phyloP scores from a whole-genome alignment of 176 grass and related monocot species.

The Ensete ventricosum region DNA sequence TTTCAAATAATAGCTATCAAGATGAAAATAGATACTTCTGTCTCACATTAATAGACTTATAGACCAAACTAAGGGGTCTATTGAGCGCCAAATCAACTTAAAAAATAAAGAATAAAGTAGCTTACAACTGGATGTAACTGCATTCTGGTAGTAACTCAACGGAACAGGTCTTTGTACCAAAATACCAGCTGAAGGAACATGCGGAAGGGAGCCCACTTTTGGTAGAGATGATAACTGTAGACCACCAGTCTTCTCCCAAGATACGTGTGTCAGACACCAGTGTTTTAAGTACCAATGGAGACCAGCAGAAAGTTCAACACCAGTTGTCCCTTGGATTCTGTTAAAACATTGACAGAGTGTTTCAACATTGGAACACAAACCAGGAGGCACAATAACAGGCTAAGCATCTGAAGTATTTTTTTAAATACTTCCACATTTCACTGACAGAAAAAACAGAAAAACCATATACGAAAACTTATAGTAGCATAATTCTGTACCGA shows the following conservation, averaged over 20 bases:
- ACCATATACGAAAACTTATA: neutral
- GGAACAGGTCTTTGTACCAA: constrained; percentile 47
- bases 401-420: no score
- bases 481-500: no score
- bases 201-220: constrained; percentile 36
- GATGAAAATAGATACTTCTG: no score
- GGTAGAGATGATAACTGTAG: constrained; percentile 49
- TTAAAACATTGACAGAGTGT: constrained; percentile 19
- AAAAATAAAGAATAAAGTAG: constrained; percentile 1
- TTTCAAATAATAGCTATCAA: no score
- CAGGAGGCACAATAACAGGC: no score
- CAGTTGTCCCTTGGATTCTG: constrained; percentile 50
- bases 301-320: constrained; percentile 63
- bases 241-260: constrained; percentile 63
- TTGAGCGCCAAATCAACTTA: neutral
- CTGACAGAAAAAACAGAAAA: neutral
- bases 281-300: constrained; percentile 66
- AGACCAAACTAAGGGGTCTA: neutral
- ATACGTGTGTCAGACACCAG: constrained; percentile 47
- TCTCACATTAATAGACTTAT: no score
- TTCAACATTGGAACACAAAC: neutral
- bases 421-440: neutral
- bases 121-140: constrained; percentile 80
- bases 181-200: constrained; percentile 42
- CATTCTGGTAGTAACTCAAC: constrained; percentile 81